Conservation (phyloP, 2,329 filamentous ascomycete genomes). For the Penicillium sp. region DNA sequence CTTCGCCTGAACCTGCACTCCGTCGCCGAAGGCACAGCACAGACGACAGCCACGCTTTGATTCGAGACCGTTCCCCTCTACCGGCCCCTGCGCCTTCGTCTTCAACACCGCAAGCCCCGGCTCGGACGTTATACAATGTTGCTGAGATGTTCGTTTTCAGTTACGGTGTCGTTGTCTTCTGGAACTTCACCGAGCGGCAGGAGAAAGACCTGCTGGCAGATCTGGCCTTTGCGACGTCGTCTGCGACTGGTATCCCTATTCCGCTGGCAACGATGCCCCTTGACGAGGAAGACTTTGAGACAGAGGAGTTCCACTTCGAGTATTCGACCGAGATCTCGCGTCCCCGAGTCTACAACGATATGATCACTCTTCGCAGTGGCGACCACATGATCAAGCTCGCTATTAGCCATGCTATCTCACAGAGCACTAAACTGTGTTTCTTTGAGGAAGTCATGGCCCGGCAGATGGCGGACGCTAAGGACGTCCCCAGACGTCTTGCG, state of each 20-base stretch:
- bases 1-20: constrained; percentile 9
- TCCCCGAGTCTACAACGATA: constrained; percentile 93
- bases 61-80: constrained; percentile 27
- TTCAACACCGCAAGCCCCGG: constrained; percentile 42
- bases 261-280: constrained; percentile 70
- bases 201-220: constrained; percentile 95
- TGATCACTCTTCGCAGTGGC: constrained; percentile 89
- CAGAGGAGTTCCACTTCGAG: constrained; percentile 96
- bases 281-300: constrained; percentile 86
- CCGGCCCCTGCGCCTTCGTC: constrained; percentile 37
- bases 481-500: constrained; percentile 80
- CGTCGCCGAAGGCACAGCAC: constrained; percentile 19
- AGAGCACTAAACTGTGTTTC: constrained; percentile 90
- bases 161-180: constrained; percentile 95
- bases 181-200: constrained; percentile 94
- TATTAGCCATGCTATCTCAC: constrained; percentile 93
- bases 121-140: constrained; percentile 57
- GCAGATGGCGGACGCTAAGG: constrained; percentile 86
- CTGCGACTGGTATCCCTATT: constrained; percentile 34
- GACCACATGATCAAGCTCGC: constrained; percentile 99
- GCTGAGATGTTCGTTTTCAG: constrained; percentile 96
- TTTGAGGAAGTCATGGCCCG: constrained; percentile 94
- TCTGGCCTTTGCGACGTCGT: constrained; percentile 65
- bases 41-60: constrained; percentile 17
- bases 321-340: constrained; percentile 79